phyloP scores from a whole-genome alignment of 768 basidiomycete genomes.

The Terana coerulea region DNA sequence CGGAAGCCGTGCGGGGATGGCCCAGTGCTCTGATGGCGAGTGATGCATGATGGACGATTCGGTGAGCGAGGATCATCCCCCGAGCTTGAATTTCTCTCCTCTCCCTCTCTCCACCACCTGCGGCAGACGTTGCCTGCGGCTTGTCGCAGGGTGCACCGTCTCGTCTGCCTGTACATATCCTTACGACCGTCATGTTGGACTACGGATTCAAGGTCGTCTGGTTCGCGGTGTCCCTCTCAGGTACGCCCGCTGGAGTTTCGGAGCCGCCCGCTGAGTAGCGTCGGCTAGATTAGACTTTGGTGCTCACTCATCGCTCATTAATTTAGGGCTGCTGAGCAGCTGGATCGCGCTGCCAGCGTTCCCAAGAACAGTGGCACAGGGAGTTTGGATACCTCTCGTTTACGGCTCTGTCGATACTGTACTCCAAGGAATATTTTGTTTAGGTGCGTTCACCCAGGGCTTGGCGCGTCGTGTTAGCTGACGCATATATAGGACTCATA shows the following conservation, averaged over 20 bases:
- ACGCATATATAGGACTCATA: slow-evolving; percentile 45
- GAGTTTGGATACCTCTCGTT: slow-evolving; percentile 44
- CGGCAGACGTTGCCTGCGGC: background rate
- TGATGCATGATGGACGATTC: too few species aligned
- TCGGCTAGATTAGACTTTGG: background rate
- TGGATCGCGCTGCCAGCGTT: slow-evolving; percentile 47
- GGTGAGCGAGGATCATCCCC: too few species aligned
- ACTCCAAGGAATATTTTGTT: slow-evolving; percentile 53
- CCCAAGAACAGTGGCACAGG: slow-evolving; percentile 34
- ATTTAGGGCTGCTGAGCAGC: slow-evolving; percentile 47
- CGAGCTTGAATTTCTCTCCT: too few species aligned
- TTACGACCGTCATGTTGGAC: slow-evolving; percentile 42
- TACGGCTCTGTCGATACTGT: slow-evolving; percentile 50
- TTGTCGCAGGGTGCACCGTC: background rate
- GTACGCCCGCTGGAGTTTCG: slow-evolving; percentile 32
- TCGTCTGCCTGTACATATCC: too few species aligned
- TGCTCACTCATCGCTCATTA: background rate
- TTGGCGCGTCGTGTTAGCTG: background rate
- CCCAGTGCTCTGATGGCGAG: background rate
- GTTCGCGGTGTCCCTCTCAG: slow-evolving; percentile 54
- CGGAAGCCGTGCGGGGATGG: background rate
- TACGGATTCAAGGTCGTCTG: slow-evolving; percentile 53
- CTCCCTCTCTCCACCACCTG: slow-evolving; percentile 8
- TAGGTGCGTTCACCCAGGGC: slow-evolving; percentile 39
- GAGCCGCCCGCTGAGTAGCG: background rate